Evolutionary conservation across 805 yeast genomes (phyloP).

Genomic region (Pichia heedii): DNA sequence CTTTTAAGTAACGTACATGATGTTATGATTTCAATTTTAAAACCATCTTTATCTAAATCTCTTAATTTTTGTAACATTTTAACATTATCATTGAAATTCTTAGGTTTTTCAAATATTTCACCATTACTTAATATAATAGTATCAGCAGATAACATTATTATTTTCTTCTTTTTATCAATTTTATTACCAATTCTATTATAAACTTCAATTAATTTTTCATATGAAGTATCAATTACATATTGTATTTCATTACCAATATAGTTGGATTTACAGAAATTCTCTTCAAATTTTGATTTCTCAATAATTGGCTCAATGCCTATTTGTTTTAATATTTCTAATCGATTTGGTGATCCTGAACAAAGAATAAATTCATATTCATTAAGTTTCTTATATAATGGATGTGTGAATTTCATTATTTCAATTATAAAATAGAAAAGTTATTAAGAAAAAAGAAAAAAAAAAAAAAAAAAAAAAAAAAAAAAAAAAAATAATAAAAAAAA

Average conservation of each 20-base stretch:
- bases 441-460: too few relatives aligned
- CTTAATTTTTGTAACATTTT: slow-evolving; percentile 39
- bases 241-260: slow-evolving; percentile 22
- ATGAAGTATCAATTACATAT: slow-evolving; percentile 70
- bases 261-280: slow-evolving; percentile 52
- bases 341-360: slow-evolving; percentile 80
- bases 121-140: slow-evolving; percentile 60
- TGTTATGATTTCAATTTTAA: slow-evolving; percentile 13
- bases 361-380: slow-evolving; percentile 37
- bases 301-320: slow-evolving; percentile 39
- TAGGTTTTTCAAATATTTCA: slow-evolving; percentile 73
- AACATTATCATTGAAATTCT: slow-evolving; percentile 40
- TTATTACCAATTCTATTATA: slow-evolving; percentile 25
- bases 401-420: slow-evolving; percentile 7
- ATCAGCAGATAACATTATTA: slow-evolving; percentile 58
- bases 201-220: slow-evolving; percentile 58
- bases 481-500: too few relatives aligned
- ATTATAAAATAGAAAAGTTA: too few relatives aligned
- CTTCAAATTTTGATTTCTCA: slow-evolving; percentile 64
- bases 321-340: slow-evolving; percentile 61
- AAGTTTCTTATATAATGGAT: slow-evolving; percentile 26
- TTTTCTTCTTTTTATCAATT: neutral
- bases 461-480: too few relatives aligned
- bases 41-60: slow-evolving; percentile 28
- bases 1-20: slow-evolving; percentile 5